Evolutionary conservation across 768 basidiomycete species (phyloP).

Genomic region (Cystofilobasidium macerans): DNA sequence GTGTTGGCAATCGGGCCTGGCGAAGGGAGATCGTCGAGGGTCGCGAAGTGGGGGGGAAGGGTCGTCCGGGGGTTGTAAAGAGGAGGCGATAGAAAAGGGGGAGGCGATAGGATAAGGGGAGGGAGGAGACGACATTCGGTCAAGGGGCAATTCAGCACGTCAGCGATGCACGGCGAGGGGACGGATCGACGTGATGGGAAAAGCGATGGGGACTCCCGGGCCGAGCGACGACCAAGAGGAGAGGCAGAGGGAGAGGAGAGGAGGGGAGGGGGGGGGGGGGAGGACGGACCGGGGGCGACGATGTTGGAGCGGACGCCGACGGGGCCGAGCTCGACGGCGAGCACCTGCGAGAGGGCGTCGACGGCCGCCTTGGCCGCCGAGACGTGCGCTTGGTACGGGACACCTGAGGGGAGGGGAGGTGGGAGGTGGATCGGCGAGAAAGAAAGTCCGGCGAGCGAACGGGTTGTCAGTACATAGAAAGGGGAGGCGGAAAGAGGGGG

Average conservation of each 20-base stretch:
- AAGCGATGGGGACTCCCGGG: no score
- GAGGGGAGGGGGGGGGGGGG: neutral
- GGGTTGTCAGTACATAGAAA: neutral
- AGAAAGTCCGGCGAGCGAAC: neutral
- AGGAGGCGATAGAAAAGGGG: no score
- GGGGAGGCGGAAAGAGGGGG: constrained; percentile 12
- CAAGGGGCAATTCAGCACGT: no score
- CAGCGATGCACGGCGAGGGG: no score
- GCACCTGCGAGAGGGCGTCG: constrained; percentile 71
- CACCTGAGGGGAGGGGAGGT: constrained; percentile 42
- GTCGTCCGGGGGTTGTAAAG: no score
- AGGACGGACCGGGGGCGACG: constrained; percentile 39
- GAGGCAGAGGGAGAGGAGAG: neutral
- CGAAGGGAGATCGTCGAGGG: neutral
- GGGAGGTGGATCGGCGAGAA: no score
- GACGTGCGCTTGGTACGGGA: constrained; percentile 82
- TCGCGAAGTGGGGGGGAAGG: no score
- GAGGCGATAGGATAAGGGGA: no score
- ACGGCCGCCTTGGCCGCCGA: constrained; percentile 91
- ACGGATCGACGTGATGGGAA: no score
- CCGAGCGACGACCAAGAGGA: neutral
- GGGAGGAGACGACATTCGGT: no score
- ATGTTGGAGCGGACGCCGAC: constrained; percentile 74
- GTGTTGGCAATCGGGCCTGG: constrained; percentile 62
- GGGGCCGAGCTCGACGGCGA: constrained; percentile 91